A percentile compares a stretch with the other conserved stretches of the same genome.
phyloP scores from a whole-genome alignment of 2,329 filamentous ascomycete genomes.

The Verticillium longisporum region DNA sequence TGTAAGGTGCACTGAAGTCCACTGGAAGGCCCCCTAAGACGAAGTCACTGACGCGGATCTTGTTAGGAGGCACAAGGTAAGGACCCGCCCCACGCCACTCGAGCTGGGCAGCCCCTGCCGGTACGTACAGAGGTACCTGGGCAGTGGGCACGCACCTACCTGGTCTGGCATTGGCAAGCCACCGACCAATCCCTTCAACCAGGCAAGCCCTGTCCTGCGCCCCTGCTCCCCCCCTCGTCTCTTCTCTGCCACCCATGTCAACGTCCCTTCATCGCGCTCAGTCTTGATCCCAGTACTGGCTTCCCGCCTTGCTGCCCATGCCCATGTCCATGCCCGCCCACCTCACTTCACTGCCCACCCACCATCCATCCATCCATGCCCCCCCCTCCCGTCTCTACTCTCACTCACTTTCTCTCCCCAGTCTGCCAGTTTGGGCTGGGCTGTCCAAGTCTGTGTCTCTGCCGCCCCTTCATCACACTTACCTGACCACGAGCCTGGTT shows the following conservation, averaged over 20 bases:
- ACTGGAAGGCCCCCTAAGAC: not conserved
- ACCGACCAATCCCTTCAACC: not conserved
- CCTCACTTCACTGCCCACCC: slow-evolving; percentile 4
- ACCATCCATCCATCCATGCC: too few relatives aligned
- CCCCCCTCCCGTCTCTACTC: slow-evolving; percentile 9
- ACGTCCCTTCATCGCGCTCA: not conserved
- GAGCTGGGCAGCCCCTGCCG: not conserved
- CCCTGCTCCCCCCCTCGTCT: slow-evolving; percentile 1
- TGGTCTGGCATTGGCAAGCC: not conserved
- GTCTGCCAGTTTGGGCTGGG: not conserved
- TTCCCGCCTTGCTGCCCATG: slow-evolving; percentile 3
- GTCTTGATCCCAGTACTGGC: slow-evolving; percentile 1
- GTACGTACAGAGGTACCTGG: not conserved
- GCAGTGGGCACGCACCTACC: not conserved
- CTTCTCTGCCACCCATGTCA: slow-evolving; percentile 3
- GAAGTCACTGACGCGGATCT: not conserved
- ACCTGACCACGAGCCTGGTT: not conserved
- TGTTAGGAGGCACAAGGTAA: not conserved
- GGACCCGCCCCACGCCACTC: not conserved
- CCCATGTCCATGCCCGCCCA: not conserved
- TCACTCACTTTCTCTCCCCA: not conserved
- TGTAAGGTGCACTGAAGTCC: not conserved
- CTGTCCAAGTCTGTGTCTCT: slow-evolving; percentile 1
- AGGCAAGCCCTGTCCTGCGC: slow-evolving; percentile 3
- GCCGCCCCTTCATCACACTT: slow-evolving; percentile 5